Conservation (phyloP, 805 yeast species). For the Zygosaccharomyces siamensis region DNA sequence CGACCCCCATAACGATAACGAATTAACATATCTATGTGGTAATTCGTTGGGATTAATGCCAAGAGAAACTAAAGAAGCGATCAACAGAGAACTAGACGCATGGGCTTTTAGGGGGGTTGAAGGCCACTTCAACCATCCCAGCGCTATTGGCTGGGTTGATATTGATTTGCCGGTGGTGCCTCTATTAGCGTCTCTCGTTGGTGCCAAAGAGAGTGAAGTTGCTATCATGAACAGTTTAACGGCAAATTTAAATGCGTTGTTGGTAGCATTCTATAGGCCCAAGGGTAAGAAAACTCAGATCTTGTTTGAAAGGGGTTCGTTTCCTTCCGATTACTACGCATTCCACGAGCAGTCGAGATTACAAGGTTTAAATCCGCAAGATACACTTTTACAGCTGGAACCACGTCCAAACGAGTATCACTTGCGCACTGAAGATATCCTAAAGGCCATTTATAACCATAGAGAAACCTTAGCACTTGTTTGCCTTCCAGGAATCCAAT, state of each 20-base stretch:
- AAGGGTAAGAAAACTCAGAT: slow-evolving; percentile 52
- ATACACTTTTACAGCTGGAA: slow-evolving; percentile 56
- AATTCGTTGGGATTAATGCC: slow-evolving; percentile 96
- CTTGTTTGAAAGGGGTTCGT: slow-evolving; percentile 79
- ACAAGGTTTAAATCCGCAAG: slow-evolving; percentile 49
- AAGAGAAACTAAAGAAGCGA: slow-evolving; percentile 47
- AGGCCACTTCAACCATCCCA: slow-evolving; percentile 73
- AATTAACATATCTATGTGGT: slow-evolving; percentile 71
- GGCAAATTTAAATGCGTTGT: slow-evolving; percentile 67
- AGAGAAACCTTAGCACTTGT: slow-evolving; percentile 65
- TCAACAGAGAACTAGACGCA: slow-evolving; percentile 66
- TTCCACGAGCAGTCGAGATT: slow-evolving; percentile 65
- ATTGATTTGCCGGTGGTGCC: slow-evolving; percentile 75
- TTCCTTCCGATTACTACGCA: slow-evolving; percentile 90
- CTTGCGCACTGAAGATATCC: slow-evolving; percentile 59
- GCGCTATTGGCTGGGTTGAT: slow-evolving; percentile 71
- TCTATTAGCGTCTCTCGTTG: slow-evolving; percentile 66
- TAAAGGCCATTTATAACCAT: slow-evolving; percentile 49
- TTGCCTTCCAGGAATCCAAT: slow-evolving; percentile 84
- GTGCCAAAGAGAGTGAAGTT: slow-evolving; percentile 71
- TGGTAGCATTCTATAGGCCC: slow-evolving; percentile 74
- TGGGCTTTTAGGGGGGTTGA: slow-evolving; percentile 83
- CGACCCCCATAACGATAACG: slow-evolving; percentile 13
- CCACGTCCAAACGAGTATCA: slow-evolving; percentile 57
- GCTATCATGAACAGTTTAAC: slow-evolving; percentile 88